Evolutionary conservation across 2,329 filamentous ascomycete genomes (phyloP).

Genomic region (Fusarium torreyae): DNA sequence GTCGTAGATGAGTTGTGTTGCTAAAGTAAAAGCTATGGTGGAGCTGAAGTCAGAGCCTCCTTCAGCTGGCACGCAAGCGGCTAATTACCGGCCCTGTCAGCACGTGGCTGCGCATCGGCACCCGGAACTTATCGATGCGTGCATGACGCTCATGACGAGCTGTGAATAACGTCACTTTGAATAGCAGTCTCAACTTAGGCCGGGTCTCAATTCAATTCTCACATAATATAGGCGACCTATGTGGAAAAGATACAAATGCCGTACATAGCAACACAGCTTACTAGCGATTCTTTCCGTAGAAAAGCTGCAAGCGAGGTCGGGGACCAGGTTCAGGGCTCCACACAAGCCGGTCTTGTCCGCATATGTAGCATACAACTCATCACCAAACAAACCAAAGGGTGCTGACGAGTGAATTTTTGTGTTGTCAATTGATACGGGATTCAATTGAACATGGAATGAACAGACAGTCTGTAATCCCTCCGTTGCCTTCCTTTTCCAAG

Average conservation of each 20-base stretch:
- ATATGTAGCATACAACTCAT: conserved; percentile 38
- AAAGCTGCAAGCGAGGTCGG: conserved; percentile 39
- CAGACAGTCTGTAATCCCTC: conserved; percentile 5
- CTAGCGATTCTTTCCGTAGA: conserved; percentile 41
- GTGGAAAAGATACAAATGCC: not conserved
- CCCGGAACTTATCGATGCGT: not conserved
- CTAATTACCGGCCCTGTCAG: conserved; percentile 33
- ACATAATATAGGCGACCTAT: not conserved
- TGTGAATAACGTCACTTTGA: conserved; percentile 19
- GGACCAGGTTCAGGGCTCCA: conserved; percentile 43
- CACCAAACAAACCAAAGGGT: conserved; percentile 24
- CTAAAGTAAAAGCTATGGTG: conserved; percentile 28
- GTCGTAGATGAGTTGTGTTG: conserved; percentile 20
- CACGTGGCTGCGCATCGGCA: conserved; percentile 29
- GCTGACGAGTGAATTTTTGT: conserved; percentile 21
- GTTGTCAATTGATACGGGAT: not conserved
- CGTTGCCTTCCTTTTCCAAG: conserved; percentile 7
- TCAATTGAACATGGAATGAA: not conserved
- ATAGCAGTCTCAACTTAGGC: not conserved
- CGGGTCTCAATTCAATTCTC: not conserved
- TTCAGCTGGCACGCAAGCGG: conserved; percentile 16
- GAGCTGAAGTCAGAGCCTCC: conserved; percentile 23
- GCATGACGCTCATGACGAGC: conserved; percentile 14
- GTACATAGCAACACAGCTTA: not conserved
- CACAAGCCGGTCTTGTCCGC: conserved; percentile 40